phyloP scores from a whole-genome alignment of 345 rosid genomes.

The Ricinus communis region DNA sequence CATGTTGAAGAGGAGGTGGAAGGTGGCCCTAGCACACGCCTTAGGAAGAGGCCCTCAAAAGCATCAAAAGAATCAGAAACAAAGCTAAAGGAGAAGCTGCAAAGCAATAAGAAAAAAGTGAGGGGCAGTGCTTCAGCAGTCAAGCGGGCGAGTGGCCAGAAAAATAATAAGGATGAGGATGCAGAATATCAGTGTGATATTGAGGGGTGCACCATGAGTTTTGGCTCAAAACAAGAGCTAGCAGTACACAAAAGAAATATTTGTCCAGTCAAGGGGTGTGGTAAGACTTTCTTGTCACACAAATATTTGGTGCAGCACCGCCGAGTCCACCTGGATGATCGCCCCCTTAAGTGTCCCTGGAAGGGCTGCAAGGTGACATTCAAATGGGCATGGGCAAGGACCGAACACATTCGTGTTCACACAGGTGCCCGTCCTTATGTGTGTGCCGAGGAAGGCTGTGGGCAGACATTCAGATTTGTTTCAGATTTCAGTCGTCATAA shows the following conservation, averaged over 20 bases:
- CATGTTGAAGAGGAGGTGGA: conserved; percentile 40
- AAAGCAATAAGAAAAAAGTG: conserved; percentile 43
- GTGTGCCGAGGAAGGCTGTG: conserved; percentile 81
- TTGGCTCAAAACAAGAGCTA: conserved; percentile 65
- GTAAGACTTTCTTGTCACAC: conserved; percentile 92
- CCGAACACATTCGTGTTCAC: conserved; percentile 95
- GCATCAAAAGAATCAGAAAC: conserved; percentile 35
- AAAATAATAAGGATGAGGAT: conserved; percentile 44
- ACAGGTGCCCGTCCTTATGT: conserved; percentile 92
- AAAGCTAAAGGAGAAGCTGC: conserved; percentile 52
- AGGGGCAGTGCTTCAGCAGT: conserved; percentile 31
- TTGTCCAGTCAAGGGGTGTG: conserved; percentile 90
- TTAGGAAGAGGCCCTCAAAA: conserved; percentile 59
- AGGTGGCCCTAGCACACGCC: conserved; percentile 79
- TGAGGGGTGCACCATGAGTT: conserved; percentile 92
- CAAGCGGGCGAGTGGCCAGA: conserved; percentile 31
- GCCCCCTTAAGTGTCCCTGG: conserved; percentile 99
- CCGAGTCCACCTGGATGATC: conserved; percentile 79
- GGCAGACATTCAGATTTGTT: conserved; percentile 89
- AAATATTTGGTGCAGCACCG: conserved; percentile 94
- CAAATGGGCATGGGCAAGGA: conserved; percentile 99
- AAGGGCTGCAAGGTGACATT: conserved; percentile 96
- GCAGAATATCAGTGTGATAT: conserved; percentile 73
- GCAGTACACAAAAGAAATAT: conserved; percentile 70
- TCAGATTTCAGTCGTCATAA: conserved; percentile 96